phyloP scores from a whole-genome alignment of 306 rosid species.

The Lathyrus sativus region DNA sequence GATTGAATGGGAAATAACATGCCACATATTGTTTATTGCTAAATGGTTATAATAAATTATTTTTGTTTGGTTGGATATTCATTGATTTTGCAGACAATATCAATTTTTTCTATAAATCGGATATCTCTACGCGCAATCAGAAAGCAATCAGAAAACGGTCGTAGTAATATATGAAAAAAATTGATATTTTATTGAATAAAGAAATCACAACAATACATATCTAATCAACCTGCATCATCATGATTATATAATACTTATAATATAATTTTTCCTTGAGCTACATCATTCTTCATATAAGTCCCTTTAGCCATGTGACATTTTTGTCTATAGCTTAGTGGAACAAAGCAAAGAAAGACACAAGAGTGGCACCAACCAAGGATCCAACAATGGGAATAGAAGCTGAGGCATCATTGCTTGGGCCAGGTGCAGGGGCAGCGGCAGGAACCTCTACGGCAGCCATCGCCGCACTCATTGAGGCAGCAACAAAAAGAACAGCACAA shows the following conservation, averaged over 20 bases:
- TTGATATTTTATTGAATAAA: constrained; percentile 30
- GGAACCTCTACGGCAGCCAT: constrained; percentile 41
- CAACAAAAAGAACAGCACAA: constrained; percentile 42
- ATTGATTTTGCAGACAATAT: background rate
- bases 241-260: background rate
- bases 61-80: constrained; percentile 2
- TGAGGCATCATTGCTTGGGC: constrained; percentile 48
- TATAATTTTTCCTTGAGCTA: background rate
- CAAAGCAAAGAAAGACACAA: constrained; percentile 59
- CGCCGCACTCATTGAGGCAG: constrained; percentile 46
- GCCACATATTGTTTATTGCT: constrained; percentile 39
- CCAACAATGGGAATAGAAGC: constrained; percentile 48
- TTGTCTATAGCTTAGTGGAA: constrained; percentile 44
- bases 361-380: constrained; percentile 65
- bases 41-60: constrained; percentile 27
- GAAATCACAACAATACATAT: background rate
- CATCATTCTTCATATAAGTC: constrained; percentile 1
- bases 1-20: constrained; percentile 43
- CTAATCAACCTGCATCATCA: too few relatives aligned
- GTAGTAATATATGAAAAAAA: too few relatives aligned
- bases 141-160: too few relatives aligned
- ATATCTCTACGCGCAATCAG: too few relatives aligned
- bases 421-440: constrained; percentile 44
- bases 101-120: too few relatives aligned
- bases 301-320: background rate